A percentile compares a stretch with the other conserved stretches of the same genome.
phyloP scores from a whole-genome alignment of 768 basidiomycete genomes.

The Boletus rubescentipes region DNA sequence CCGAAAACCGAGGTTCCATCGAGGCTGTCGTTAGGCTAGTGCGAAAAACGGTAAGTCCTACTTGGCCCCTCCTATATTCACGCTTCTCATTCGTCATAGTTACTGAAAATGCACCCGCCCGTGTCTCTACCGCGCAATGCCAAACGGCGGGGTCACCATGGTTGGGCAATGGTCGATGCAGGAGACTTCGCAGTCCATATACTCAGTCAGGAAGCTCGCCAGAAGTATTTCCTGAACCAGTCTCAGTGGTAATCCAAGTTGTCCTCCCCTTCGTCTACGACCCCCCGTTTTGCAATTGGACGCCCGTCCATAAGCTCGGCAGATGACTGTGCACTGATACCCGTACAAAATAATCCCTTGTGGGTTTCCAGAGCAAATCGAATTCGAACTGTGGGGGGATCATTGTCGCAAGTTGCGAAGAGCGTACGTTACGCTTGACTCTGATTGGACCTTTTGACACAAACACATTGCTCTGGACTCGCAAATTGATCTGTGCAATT shows the following conservation, averaged over 20 bases:
- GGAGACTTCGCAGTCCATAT: slow-evolving; percentile 81
- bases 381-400: neutral
- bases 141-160: slow-evolving; percentile 58
- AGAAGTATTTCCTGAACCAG: slow-evolving; percentile 58
- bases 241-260: slow-evolving; percentile 27
- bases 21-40: slow-evolving; percentile 71
- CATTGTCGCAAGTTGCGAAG: neutral
- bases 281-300: neutral
- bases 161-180: slow-evolving; percentile 84
- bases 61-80: neutral
- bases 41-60: slow-evolving; percentile 61
- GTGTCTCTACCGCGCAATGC: slow-evolving; percentile 62
- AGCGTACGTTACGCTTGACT: neutral
- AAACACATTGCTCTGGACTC: neutral
- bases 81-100: slow-evolving; percentile 38
- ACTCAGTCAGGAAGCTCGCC: slow-evolving; percentile 60
- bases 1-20: slow-evolving; percentile 75
- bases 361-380: neutral
- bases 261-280: neutral
- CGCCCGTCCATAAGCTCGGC: neutral
- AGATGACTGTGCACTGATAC: too few relatives aligned
- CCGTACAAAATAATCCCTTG: too few relatives aligned
- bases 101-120: slow-evolving; percentile 57
- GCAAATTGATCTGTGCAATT: neutral
- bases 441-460: neutral